Evolutionary conservation across 805 yeast genomes (phyloP), one percentile per base, ranked within the genome.

Genomic region (Clavispora santaluciae): DNA sequence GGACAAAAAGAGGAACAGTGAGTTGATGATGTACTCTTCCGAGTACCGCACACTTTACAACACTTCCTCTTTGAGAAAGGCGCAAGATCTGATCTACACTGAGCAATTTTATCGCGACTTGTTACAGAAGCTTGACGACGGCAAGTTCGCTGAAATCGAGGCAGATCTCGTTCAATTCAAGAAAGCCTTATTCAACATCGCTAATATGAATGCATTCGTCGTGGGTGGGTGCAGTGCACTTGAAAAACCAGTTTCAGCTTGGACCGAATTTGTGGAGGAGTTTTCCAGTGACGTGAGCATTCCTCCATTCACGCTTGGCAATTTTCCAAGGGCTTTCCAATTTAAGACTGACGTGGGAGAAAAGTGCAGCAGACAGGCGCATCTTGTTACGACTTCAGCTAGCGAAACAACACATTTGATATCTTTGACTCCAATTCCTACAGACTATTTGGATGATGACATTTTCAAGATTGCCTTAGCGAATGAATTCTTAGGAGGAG

Each of bases 361-460:
- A 16, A 43, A 55, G 0, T 79, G 86, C 34, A 57, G 74, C 2
- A 57, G 65, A 2, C 70, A 72, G 31, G 91, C 93, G 0, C 70
- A 64, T 45, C 66, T 91, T 31, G 73, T 84, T 1, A 73, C 86
- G 0, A 79, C 88, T 1, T 90, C 97, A 4, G 89, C 93, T 0
- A 81, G 95, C 0, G 95, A 88, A 48, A 83, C 96, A 0, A 75
- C 91, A 4, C 85, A 78, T 54, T 65, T 88, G 63, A 66, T 75
- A 18, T 57, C 85, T 0, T 61, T 79, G 5, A 72, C 95, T 0
- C 66, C 65, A 1, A 77, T 84, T 11, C 87, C 91, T 1, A 65
- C 72, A 1, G 59, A 64, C 39, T 70, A 67, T 45, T 45, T 59
- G 29, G 51, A 64, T 38, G 65, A 62, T 15, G 96, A 90, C 51